phyloP scores from a whole-genome alignment of 805 yeast genomes.

The Saturnispora ahearnii region DNA sequence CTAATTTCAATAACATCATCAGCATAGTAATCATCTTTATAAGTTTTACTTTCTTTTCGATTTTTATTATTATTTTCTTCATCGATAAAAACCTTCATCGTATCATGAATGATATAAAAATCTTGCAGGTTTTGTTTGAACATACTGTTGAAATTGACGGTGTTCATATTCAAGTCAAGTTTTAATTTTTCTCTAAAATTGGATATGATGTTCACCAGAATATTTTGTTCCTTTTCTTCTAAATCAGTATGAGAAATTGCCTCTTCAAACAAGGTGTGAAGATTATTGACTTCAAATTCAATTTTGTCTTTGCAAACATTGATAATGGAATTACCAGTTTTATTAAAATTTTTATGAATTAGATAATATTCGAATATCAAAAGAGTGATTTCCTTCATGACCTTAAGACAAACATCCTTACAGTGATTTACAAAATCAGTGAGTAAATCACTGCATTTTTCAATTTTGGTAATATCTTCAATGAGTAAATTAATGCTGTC shows the following conservation, averaged over 20 bases:
- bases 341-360: conserved; percentile 13
- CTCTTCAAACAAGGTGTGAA: conserved; percentile 14
- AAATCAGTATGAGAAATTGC: conserved; percentile 8
- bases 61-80: background rate
- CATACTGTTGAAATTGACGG: conserved; percentile 16
- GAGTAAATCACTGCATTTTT: conserved; percentile 16
- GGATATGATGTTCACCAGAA: conserved; percentile 12
- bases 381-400: conserved; percentile 21
- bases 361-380: conserved; percentile 23
- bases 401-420: conserved; percentile 19
- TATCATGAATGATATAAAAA: conserved; percentile 21
- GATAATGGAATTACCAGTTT: conserved; percentile 13
- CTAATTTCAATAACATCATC: conserved; percentile 9
- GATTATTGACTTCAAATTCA: conserved; percentile 10
- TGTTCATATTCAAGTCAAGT: conserved; percentile 18
- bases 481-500: conserved; percentile 18
- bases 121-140: conserved; percentile 24
- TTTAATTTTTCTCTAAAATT: conserved; percentile 17
- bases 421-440: conserved; percentile 17
- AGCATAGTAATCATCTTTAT: background rate
- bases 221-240: conserved; percentile 10
- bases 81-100: conserved; percentile 17
- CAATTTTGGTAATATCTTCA: conserved; percentile 17
- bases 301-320: conserved; percentile 19
- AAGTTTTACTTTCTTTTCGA: background rate